A percentile compares a stretch with the other conserved stretches of the same genome.
These are phyloP conservation scores for Heracleum sosnowskyi DNA, from an alignment of 129 eudicot species.

Conservation along the genomic window DNA sequence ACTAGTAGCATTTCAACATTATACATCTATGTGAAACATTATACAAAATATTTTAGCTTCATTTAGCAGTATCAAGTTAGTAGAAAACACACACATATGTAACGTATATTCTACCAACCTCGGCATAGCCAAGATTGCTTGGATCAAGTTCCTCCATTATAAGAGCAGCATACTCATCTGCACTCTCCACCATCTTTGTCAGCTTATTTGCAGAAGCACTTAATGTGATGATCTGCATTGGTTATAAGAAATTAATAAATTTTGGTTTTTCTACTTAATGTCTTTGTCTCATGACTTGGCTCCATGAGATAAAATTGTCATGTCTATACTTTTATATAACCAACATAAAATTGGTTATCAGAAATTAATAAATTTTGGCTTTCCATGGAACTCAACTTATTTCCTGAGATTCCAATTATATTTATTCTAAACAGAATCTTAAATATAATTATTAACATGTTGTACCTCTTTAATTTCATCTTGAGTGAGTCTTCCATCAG, in stretches of 20 bases:
- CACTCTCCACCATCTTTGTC: slow-evolving; percentile 43
- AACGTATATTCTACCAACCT: slow-evolving; percentile 14
- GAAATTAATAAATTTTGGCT: neutral
- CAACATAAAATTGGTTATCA: neutral
- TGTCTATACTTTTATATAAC: too few relatives aligned
- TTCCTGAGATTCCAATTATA: too few relatives aligned
- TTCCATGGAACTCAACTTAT: too few relatives aligned
- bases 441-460: too few relatives aligned
- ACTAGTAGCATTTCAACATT: slow-evolving; percentile 45
- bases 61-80: neutral
- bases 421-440: too few relatives aligned
- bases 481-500: slow-evolving; percentile 62
- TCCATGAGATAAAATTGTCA: too few relatives aligned
- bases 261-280: too few relatives aligned
- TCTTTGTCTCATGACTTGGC: too few relatives aligned
- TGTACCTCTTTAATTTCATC: slow-evolving; percentile 67
- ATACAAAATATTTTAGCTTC: neutral
- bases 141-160: slow-evolving; percentile 78
- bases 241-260: neutral
- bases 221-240: slow-evolving; percentile 42
- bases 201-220: slow-evolving; percentile 64
- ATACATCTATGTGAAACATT: slow-evolving; percentile 20
- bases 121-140: slow-evolving; percentile 46
- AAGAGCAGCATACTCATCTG: slow-evolving; percentile 58
- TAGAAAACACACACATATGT: neutral